Evolutionary conservation across 208 protist species (phyloP), one percentile per base, ranked within the genome.

Genomic region (Crithidia fasciculata): DNA sequence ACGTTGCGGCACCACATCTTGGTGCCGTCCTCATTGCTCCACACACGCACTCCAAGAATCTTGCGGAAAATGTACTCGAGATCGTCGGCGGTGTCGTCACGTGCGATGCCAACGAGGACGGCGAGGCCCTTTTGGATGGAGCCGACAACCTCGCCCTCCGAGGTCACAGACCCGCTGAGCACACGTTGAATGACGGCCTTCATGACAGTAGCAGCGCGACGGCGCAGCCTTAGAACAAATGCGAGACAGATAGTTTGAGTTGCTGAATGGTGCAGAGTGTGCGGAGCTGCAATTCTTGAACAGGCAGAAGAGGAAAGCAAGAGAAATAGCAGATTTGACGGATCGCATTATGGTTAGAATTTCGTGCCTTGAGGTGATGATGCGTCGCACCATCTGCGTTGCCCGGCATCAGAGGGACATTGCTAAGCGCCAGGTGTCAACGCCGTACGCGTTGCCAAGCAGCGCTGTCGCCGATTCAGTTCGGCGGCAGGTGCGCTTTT

Each of bases 111-210:
- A 2, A 97, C 83, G 15, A 98, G 81, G 3, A 94, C 90, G 47
- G 80, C 88, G 9, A 97, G 57, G 2, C 95, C 95, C 54, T 85
- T 82, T 19, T 77, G 83, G 59, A 97, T 88, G n/a, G 81, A 60
- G 5, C 89, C 85, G n/a, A 96, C 85, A n/a, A 91, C 71, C 16
- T 86, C 77, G 4, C 82, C 90, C 43, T 84, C 87, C 0, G 92
- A 88, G 13, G 79, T 87, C 28, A 97, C 94, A 36, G 81, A 69
- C 19, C 86, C 92, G 36, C 72, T 65, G 12, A 85, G 55, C 10
- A 97, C 89, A 43, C 94, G 85, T 69, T 98, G 94, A 43, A 98
- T 90, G 37, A 98, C 87, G 44, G 76, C 85, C 62, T 92, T 89
- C 94, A 97, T 97, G 28, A 28, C 28, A 28, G 28, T 28, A 28